These are phyloP conservation scores for Earliella scabrosa DNA, from an alignment of 1,284 basidiomycete genomes.

Conservation along the genomic window DNA sequence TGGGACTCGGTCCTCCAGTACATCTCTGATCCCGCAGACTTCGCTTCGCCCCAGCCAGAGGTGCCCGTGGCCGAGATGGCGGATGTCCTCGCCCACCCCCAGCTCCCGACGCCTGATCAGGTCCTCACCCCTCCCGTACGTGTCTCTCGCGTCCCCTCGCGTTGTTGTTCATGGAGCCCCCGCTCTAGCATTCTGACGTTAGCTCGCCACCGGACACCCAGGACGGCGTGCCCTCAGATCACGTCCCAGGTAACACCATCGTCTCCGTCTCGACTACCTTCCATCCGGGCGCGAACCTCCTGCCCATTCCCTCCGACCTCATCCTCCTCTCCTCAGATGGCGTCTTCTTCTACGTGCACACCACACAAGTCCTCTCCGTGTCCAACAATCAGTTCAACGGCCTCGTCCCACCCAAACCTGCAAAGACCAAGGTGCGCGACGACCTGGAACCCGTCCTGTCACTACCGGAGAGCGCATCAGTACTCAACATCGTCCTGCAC, in stretches of 20 bases:
- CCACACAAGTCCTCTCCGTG: slow-evolving; percentile 36
- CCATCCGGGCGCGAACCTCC: slow-evolving; percentile 66
- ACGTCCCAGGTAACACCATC: slow-evolving; percentile 39
- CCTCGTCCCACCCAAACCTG: slow-evolving; percentile 32
- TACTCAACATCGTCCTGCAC: slow-evolving; percentile 44
- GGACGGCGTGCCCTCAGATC: slow-evolving; percentile 17
- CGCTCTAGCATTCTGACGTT: slow-evolving; percentile 32
- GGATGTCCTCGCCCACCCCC: slow-evolving; percentile 19
- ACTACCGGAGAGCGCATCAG: slow-evolving; percentile 36
- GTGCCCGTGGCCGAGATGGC: slow-evolving; percentile 38
- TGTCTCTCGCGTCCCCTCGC: slow-evolving; percentile 6
- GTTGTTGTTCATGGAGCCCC: slow-evolving; percentile 2
- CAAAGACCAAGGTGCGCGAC: slow-evolving; percentile 19
- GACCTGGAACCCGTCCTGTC: slow-evolving; percentile 37
- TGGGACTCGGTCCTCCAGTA: slow-evolving; percentile 70
- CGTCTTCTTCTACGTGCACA: slow-evolving; percentile 65
- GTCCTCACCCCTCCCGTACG: slow-evolving; percentile 72
- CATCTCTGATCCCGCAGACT: slow-evolving; percentile 57
- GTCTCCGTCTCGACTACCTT: slow-evolving; percentile 83
- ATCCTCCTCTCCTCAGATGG: slow-evolving; percentile 71
- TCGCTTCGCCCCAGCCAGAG: slow-evolving; percentile 39
- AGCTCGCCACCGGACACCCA: slow-evolving; percentile 41
- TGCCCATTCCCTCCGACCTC: slow-evolving; percentile 57
- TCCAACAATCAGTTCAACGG: slow-evolving; percentile 44
- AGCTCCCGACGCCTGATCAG: slow-evolving; percentile 38